Conservation (phyloP, 305 asterid species). For the Rubia peregrina region DNA sequence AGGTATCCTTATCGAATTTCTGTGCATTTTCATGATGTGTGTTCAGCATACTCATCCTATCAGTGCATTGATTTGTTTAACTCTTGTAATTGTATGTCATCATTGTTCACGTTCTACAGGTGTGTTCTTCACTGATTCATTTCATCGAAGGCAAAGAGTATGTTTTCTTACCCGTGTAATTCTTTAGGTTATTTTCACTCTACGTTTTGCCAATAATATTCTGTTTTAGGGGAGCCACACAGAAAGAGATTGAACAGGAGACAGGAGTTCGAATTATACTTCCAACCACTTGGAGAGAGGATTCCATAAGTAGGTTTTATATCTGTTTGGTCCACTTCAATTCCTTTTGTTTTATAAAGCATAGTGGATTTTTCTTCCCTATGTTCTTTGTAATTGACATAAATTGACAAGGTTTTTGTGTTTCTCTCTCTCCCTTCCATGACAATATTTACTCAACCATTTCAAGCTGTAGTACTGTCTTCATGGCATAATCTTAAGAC, state of each 20-base stretch:
- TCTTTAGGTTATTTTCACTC: slow-evolving; percentile 8
- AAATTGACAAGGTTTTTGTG: not conserved
- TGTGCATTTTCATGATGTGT: not conserved
- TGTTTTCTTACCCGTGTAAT: slow-evolving; percentile 26
- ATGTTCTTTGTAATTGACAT: not conserved
- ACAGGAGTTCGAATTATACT: slow-evolving; percentile 50
- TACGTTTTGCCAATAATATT: slow-evolving; percentile 8
- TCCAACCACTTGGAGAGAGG: slow-evolving; percentile 52
- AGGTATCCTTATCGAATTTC: slow-evolving; percentile 28
- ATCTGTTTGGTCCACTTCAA: slow-evolving; percentile 21
- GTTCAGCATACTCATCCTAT: not conserved
- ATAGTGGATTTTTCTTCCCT: not conserved
- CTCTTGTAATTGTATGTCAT: slow-evolving; percentile 12
- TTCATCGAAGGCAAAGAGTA: slow-evolving; percentile 75
- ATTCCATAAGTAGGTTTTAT: slow-evolving; percentile 54
- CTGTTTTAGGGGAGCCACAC: slow-evolving; percentile 55
- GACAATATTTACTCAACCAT: not conserved
- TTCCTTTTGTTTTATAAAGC: slow-evolving; percentile 3
- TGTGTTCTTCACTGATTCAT: slow-evolving; percentile 62
- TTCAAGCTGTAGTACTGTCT: not conserved
- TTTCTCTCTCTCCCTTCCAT: not conserved
- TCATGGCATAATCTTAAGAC: not conserved
- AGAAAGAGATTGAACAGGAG: slow-evolving; percentile 49
- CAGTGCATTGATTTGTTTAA: not conserved
- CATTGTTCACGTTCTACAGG: slow-evolving; percentile 40